Evolutionary conservation across 345 rosid genomes (phyloP), one percentile per base, ranked within the genome.

Genomic region (Bruguiera gymnorhiza): DNA sequence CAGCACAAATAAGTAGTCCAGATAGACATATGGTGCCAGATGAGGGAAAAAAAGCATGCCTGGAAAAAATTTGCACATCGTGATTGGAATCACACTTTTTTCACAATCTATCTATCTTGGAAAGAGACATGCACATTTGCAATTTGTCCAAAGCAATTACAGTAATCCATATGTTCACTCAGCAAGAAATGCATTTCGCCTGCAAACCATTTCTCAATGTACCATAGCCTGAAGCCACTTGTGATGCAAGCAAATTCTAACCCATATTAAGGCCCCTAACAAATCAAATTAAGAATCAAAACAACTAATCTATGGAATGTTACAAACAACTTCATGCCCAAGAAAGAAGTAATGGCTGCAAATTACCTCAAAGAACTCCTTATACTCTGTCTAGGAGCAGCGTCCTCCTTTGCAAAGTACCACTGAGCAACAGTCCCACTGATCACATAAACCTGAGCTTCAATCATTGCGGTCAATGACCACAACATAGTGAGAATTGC

Each of bases 31-130:
- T 69, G 43, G 90, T 94, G 63, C 98, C 98, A 11, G 85, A 86
- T 27, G 97, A 91, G 58, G 95, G 91, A 60, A 95, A 93, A 67
- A 91, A 87, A 6, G 95, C 95, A 57, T 94, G 88, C 83, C 98
- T 94, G 87, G 16, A 74, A 39, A 30, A 46, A 23, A 11, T 1
- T 34, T 7, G 53, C 10, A 61, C 52, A 67, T 9, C 4, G 60
- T 30, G 5, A 6, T 18, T 2, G 2, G 37, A 26, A 57, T 63
- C 46, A 70, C 29, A 19, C 52, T 55, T 16, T 16, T 16, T 21
- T 5, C 62, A 32, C 26, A 43, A 8, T 20, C 43, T 13, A 43
- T 3, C 50, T 13, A 13, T 43, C 50, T 2, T 43, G 15, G 50
- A 43, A 15, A 13, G 18, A 43, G 16, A 43, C 15, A 13, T 43